Evolutionary conservation across 495 filamentous ascomycete genomes (phyloP).

Genomic region (Neurospora sp.): DNA sequence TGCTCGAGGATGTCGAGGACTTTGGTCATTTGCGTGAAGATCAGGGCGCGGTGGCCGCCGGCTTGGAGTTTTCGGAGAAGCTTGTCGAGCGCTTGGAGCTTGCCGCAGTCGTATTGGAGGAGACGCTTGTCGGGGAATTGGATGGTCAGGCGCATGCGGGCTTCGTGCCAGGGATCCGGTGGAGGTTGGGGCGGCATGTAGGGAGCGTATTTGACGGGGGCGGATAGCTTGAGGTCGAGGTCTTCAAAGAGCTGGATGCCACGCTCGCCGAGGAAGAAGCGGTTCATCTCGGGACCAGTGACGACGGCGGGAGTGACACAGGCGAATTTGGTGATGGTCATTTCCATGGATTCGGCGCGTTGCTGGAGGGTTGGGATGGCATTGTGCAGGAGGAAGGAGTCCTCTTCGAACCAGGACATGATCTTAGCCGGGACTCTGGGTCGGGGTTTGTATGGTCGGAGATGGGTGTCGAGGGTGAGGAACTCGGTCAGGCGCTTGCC

Average conservation of each 20-base stretch:
- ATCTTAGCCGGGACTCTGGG: constrained; percentile 42
- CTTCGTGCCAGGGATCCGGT: constrained; percentile 81
- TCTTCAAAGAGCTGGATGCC: constrained; percentile 54
- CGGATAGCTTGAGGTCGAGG: constrained; percentile 31
- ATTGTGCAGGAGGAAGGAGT: constrained; percentile 54
- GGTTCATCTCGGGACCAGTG: constrained; percentile 57
- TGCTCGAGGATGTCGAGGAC: constrained; percentile 96
- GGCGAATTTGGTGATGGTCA: constrained; percentile 73
- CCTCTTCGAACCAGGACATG: constrained; percentile 64
- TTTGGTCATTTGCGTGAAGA: constrained; percentile 99
- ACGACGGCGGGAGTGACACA: constrained; percentile 85
- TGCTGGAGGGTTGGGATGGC: constrained; percentile 67
- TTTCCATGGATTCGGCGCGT: constrained; percentile 57
- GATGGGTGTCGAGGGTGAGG: constrained; percentile 49
- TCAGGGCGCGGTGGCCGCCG: constrained; percentile 84
- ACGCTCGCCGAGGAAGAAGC: constrained; percentile 47
- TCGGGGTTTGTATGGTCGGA: constrained; percentile 42
- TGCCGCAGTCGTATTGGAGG: constrained; percentile 95
- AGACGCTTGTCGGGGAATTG: constrained; percentile 95
- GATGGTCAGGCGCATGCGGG: constrained; percentile 84
- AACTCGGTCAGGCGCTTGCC: constrained; percentile 64
- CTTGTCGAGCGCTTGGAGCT: constrained; percentile 81
- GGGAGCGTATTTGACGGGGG: constrained; percentile 33
- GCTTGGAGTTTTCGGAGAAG: constrained; percentile 81
- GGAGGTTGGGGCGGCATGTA: constrained; percentile 43